Conservation (phyloP, 1,284 basidiomycete species). For the Boletellus dicymbophilus region DNA sequence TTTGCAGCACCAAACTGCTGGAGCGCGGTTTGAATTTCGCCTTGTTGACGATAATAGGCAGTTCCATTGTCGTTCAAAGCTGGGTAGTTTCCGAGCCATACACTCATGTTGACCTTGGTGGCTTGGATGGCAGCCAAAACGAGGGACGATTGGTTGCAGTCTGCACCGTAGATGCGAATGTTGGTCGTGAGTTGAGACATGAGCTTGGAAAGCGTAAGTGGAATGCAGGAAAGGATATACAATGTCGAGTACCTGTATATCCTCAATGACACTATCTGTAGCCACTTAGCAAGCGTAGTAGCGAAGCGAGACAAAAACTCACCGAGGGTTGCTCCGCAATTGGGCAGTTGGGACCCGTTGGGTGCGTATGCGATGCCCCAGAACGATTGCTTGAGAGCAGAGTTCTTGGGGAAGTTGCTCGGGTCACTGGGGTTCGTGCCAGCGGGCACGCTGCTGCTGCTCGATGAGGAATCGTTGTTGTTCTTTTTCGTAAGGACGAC, state of each 20-base stretch:
- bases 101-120: constrained; percentile 86
- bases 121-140: constrained; percentile 81
- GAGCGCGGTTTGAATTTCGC: constrained; percentile 66
- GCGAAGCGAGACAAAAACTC: constrained; percentile 14
- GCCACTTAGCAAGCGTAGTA: constrained; percentile 1
- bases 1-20: constrained; percentile 79
- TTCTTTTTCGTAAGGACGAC: constrained; percentile 36
- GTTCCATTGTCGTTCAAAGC: constrained; percentile 59
- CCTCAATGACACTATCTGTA: constrained; percentile 45
- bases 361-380: constrained; percentile 80
- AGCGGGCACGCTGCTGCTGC: constrained; percentile 29
- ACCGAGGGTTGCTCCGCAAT: constrained; percentile 52
- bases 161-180: constrained; percentile 59
- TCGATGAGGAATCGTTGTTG: constrained; percentile 1
- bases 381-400: constrained; percentile 61
- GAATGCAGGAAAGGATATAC: neutral
- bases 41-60: constrained; percentile 75
- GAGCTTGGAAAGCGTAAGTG: constrained; percentile 37
- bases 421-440: constrained; percentile 59
- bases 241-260: constrained; percentile 45
- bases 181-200: constrained; percentile 59
- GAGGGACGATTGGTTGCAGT: constrained; percentile 58
- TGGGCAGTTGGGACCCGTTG: constrained; percentile 49
- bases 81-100: constrained; percentile 86
- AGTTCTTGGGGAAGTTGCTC: constrained; percentile 63